Evolutionary conservation across 1,284 basidiomycete species (phyloP), one percentile per base, ranked within the genome.

Genomic region (Apiotrichum veenhuisii): DNA sequence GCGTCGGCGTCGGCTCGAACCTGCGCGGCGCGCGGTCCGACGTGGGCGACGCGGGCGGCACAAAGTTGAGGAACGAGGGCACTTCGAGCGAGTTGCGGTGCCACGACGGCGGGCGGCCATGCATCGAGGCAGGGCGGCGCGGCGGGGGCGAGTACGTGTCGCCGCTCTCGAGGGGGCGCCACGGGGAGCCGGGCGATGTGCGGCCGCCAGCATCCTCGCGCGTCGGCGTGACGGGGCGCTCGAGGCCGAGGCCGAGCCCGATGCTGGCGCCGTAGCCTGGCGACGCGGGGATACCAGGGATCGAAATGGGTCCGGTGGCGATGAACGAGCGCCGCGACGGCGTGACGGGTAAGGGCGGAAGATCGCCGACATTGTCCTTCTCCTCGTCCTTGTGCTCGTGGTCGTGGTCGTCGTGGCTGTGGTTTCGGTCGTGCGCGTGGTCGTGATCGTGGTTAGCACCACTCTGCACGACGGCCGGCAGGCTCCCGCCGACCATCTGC

Each of bases 1-100:
- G 70, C 30, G 61, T 45, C 25, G 69, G 66, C 0, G 69, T 68
- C 10, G 70, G 70, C n/a, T 69, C 69, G 53, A 71, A 70, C 11
- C 14, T 27, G 42, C 42, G 42, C 42, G 23, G 10, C 11, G 11
- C 42, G 23, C 42, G 23, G n/a, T 22, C 61, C 2, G 48, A 10
- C 9, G 27, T 40, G 9, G 43, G 42, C 7, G 42, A 27, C 5
- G 51, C 2, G n/a, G 51, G 25, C 2, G 26, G 14, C 4, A 43
- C 43, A 18, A 26, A 26, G 36, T n/a, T 26, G 37, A 41, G 26
- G 25, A 52, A 48, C 27, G 17, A 12, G 10, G 55, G 55, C 25
- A 57, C 50, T 34, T 57, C 55, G 38, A 57, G 46, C 33, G 45
- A 49, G 44, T 52, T 48, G 34, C 55, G 55, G 36, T 52, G 51